phyloP scores from a whole-genome alignment of 129 eudicot genomes.

The Gnaphalium uliginosum region DNA sequence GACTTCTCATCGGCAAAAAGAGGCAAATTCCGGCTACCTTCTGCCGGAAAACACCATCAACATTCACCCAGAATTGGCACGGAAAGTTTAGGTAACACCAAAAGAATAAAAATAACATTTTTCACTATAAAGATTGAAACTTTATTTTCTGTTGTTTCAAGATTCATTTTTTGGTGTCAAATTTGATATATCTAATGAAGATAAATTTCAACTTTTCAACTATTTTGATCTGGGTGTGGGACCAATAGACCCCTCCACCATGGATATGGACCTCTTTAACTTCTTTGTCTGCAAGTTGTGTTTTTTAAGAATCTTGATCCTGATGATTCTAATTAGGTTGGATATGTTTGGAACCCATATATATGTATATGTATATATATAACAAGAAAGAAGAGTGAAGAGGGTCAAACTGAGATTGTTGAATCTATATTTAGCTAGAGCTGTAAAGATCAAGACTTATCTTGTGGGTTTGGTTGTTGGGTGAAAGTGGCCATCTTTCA shows the following conservation, averaged over 20 bases:
- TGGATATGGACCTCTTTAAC: constrained; percentile 25
- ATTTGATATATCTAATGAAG: constrained; percentile 16
- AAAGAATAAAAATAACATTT: background rate
- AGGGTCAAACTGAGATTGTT: constrained; percentile 17
- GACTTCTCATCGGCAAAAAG: constrained; percentile 67
- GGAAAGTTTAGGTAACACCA: constrained; percentile 54
- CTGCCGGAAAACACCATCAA: constrained; percentile 48
- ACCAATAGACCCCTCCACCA: constrained; percentile 26
- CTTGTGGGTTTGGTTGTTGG: constrained; percentile 38
- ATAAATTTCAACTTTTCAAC: constrained; percentile 39
- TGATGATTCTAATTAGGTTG: constrained; percentile 9
- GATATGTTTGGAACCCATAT: constrained; percentile 5
- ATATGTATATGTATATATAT: background rate
- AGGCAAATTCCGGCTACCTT: constrained; percentile 52
- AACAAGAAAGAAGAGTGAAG: constrained; percentile 19
- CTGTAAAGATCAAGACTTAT: constrained; percentile 31
- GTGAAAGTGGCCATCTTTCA: constrained; percentile 24
- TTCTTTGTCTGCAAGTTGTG: constrained; percentile 29
- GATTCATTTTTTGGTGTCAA: constrained; percentile 12
- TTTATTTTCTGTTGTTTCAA: background rate
- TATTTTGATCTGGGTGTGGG: constrained; percentile 30
- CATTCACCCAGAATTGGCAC: constrained; percentile 51
- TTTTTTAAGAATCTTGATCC: constrained; percentile 8
- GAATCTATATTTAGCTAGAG: constrained; percentile 33
- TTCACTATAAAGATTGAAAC: constrained; percentile 1